Conservation (phyloP, 2,329 filamentous ascomycete genomes). For the Xylaria sp. region DNA sequence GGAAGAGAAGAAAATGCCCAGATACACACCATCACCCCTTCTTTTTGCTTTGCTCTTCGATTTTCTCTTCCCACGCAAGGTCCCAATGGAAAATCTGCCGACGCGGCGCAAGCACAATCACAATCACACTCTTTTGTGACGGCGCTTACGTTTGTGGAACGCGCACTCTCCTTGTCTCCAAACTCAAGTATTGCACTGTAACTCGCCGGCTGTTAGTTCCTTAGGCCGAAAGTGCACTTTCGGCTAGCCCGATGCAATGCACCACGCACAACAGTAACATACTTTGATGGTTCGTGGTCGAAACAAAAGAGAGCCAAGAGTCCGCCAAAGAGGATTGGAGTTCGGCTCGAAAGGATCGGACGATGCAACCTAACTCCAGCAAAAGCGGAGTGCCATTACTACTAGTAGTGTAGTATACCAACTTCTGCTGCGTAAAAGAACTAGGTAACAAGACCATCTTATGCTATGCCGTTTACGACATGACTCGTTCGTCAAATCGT, state of each 20-base stretch:
- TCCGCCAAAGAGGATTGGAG: conserved; percentile 19
- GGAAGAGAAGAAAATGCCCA: conserved; percentile 24
- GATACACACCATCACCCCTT: conserved; percentile 17
- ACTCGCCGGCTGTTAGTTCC: not conserved
- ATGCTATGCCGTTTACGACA: conserved; percentile 10
- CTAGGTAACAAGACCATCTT: conserved; percentile 16
- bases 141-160: conserved; percentile 25
- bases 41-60: conserved; percentile 4
- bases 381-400: conserved; percentile 22
- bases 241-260: conserved; percentile 27
- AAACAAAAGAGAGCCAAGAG: conserved; percentile 22
- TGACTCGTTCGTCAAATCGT: conserved; percentile 6
- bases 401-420: not conserved
- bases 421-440: conserved; percentile 3
- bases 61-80: not conserved
- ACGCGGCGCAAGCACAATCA: conserved; percentile 35
- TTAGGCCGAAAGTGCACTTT: conserved; percentile 12
- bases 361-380: conserved; percentile 34
- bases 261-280: conserved; percentile 4
- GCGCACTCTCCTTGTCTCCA: not conserved
- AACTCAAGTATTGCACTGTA: conserved; percentile 9
- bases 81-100: conserved; percentile 39
- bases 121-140: conserved; percentile 31
- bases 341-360: conserved; percentile 27
- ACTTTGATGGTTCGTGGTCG: conserved; percentile 11